phyloP scores from a whole-genome alignment of 2,329 filamentous ascomycete species.

The Aureobasidium sp. region DNA sequence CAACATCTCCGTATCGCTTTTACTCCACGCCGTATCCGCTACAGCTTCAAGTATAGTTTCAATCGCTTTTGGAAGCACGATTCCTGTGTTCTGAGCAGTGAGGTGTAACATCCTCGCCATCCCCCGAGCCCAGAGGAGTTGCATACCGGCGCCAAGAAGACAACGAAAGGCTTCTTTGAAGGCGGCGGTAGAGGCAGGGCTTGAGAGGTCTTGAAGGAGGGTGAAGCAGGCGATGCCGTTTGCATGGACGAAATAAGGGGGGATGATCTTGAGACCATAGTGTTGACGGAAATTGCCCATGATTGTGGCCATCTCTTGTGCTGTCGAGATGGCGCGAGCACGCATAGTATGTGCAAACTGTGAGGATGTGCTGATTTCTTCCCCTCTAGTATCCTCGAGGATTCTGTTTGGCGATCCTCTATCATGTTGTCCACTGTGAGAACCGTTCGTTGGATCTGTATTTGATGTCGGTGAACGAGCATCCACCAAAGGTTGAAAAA shows the following conservation, averaged over 20 bases:
- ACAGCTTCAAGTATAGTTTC: background rate
- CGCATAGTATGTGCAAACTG: background rate
- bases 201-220: slow-evolving; percentile 8
- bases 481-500: background rate
- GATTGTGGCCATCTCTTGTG: background rate
- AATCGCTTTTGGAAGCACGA: background rate
- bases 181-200: background rate
- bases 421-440: too few relatives aligned
- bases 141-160: slow-evolving; percentile 16
- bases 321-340: background rate
- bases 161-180: slow-evolving; percentile 18
- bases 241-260: slow-evolving; percentile 11
- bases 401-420: background rate
- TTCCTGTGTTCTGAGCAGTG: background rate
- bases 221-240: slow-evolving; percentile 13
- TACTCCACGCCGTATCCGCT: background rate
- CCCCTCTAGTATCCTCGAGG: background rate
- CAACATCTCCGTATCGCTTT: slow-evolving; percentile 2
- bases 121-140: slow-evolving; percentile 10
- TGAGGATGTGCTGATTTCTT: background rate
- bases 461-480: background rate
- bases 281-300: slow-evolving; percentile 14
- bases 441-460: background rate
- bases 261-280: slow-evolving; percentile 17
- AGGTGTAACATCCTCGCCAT: slow-evolving; percentile 16